phyloP scores from a whole-genome alignment of 75 land plant genomes.

The Cupressus sempervirens region DNA sequence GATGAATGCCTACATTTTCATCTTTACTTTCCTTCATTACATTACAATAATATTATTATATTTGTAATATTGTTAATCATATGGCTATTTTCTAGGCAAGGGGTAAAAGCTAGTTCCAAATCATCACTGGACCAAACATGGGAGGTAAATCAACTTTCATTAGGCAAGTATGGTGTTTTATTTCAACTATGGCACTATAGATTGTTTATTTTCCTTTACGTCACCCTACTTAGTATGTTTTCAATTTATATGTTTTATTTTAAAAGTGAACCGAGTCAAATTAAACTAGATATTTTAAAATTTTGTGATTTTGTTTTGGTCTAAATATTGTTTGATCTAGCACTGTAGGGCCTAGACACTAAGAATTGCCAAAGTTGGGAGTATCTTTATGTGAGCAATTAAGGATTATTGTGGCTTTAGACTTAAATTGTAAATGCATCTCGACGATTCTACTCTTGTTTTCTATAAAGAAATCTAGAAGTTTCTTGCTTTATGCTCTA shows the following conservation, averaged over 20 bases:
- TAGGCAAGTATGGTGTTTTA: slow-evolving; percentile 61
- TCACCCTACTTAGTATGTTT: background rate
- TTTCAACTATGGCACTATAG: background rate
- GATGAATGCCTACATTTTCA: background rate
- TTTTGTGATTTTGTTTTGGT: background rate
- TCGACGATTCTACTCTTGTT: background rate
- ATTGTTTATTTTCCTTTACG: background rate
- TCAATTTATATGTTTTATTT: no score
- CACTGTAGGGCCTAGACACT: background rate
- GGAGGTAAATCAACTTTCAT: slow-evolving; percentile 99
- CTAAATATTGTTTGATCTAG: background rate
- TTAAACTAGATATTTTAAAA: background rate
- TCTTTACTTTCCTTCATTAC: background rate
- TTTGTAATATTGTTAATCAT: background rate
- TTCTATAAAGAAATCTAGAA: background rate
- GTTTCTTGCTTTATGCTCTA: background rate
- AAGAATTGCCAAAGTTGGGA: background rate
- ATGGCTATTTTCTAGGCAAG: slow-evolving; percentile 49
- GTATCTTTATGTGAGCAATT: background rate
- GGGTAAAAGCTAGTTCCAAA: slow-evolving; percentile 96
- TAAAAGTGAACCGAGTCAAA: no score
- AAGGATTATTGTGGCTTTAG: background rate
- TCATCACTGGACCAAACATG: slow-evolving; percentile 99
- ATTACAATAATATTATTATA: slow-evolving; percentile 2
- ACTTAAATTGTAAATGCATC: background rate